phyloP scores from a whole-genome alignment of 2,329 filamentous ascomycete genomes.

The Ceratocystis eucalypticola region DNA sequence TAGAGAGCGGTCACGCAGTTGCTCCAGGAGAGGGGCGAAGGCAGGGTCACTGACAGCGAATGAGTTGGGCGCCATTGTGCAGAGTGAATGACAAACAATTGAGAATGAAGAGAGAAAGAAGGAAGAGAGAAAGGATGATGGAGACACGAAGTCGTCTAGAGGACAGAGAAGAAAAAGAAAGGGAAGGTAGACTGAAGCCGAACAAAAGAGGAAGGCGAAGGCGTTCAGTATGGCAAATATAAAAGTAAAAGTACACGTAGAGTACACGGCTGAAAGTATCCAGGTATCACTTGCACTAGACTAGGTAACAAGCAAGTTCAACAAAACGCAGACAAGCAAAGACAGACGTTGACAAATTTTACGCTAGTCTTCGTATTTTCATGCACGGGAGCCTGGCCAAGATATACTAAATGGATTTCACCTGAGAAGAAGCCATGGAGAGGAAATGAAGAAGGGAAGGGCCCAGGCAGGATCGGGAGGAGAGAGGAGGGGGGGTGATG shows the following conservation, averaged over 20 bases:
- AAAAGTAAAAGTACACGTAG: neutral
- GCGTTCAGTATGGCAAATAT: neutral
- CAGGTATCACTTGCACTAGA: neutral
- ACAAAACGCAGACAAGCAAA: neutral
- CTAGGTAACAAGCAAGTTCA: neutral
- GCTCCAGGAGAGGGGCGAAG: conserved; percentile 14
- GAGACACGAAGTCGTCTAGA: neutral
- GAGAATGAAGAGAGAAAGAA: neutral
- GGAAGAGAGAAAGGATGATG: neutral
- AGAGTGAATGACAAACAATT: neutral
- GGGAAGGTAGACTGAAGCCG: neutral
- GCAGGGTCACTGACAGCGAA: conserved; percentile 13
- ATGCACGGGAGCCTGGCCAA: conserved; percentile 6
- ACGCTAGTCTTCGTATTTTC: conserved; percentile 5
- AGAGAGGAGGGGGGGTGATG: neutral
- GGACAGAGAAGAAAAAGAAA: neutral
- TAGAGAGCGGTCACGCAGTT: conserved; percentile 20
- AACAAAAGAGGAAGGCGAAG: neutral
- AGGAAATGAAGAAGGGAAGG: neutral
- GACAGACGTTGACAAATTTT: conserved; percentile 7
- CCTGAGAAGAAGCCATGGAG: neutral
- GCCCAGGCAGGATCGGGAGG: neutral
- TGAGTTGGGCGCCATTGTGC: conserved; percentile 14
- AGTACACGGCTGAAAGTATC: neutral
- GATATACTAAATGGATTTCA: neutral